Evolutionary conservation across 352 stramenopile genomes (phyloP), one percentile per base, ranked within the genome.

Genomic region (Pythium insidiosum): DNA sequence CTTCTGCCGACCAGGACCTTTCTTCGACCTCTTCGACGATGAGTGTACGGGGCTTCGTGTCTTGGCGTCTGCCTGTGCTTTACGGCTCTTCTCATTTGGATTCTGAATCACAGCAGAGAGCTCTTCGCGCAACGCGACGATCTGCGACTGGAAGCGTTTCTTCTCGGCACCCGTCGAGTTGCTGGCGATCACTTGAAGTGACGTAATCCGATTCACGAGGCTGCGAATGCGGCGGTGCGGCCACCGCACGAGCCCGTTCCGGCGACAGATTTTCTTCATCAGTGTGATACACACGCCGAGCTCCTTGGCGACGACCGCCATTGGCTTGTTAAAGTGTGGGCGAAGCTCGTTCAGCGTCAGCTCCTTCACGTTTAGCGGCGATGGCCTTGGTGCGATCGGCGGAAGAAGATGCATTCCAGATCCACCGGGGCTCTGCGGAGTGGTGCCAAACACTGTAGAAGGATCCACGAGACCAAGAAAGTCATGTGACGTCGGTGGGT

Each of bases 261-360:
- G 71, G 26, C 79, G 75, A 40, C 79, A 91, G 40, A 91, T 91
- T 40, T 91, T 91, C 61, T 91, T 91, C 72, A 91, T 86, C 37
- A 91, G 60, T 36, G 79, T 91, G 56, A 91, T 88, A 43, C 79
- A 91, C 20, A 91, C 75, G 24, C 79, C 79, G 38, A 91, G 58
- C 38, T 88, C 79, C 42, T 91, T 87, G 18, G 75, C 79, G 7
- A 91, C 79, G 6, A 77, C 72, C 1, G 76, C 70, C 74, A 91
- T 88, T 5, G 79, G 79, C 41, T 88, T 88, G 58, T 91, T 88
- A 38, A 91, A 91, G 51, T 88, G 75, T 11, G 74, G 76, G 2
- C 76, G 73, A 34, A 91, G 66, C 43, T 88, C 75, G 42, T 91
- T 87, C 21, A 91, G 66, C 29, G 79, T 86, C 34, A 91, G 49